A percentile compares a stretch with the other conserved stretches of the same genome.
phyloP scores from a whole-genome alignment of 108 stramenopile species.

The Ochromonas danica region DNA sequence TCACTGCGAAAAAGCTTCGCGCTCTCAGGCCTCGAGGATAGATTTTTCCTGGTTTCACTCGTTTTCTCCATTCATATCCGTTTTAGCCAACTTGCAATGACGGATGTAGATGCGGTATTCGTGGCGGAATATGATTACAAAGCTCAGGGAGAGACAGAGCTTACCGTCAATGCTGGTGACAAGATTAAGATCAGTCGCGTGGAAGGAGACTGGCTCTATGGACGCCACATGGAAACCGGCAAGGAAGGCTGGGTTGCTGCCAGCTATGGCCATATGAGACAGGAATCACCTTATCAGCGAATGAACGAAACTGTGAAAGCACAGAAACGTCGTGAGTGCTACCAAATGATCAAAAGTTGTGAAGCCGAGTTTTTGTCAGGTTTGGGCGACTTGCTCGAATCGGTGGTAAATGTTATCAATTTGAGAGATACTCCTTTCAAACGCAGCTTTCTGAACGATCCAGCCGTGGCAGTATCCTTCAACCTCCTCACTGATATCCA shows the following conservation, averaged over 20 bases:
- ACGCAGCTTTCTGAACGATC: not conserved
- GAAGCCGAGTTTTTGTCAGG: not conserved
- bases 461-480: constrained; percentile 3
- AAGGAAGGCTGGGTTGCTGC: constrained; percentile 11
- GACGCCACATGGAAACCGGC: not conserved
- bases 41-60: too few species aligned
- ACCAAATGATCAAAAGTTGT: not conserved
- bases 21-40: too few species aligned
- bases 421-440: not conserved
- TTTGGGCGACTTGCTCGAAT: not conserved
- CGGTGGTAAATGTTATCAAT: not conserved
- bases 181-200: not conserved
- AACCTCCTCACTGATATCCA: not conserved
- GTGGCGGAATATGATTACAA: not conserved
- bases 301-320: not conserved
- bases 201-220: constrained; percentile 19
- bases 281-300: not conserved
- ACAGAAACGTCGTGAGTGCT: not conserved
- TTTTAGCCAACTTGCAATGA: too few species aligned
- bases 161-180: not conserved
- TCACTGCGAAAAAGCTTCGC: too few species aligned
- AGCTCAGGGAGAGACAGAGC: not conserved
- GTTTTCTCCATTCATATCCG: too few species aligned
- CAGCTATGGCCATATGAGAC: not conserved
- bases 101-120: constrained; percentile 3